phyloP scores from a whole-genome alignment of 768 basidiomycete species.

The Pleurotus giganteus region DNA sequence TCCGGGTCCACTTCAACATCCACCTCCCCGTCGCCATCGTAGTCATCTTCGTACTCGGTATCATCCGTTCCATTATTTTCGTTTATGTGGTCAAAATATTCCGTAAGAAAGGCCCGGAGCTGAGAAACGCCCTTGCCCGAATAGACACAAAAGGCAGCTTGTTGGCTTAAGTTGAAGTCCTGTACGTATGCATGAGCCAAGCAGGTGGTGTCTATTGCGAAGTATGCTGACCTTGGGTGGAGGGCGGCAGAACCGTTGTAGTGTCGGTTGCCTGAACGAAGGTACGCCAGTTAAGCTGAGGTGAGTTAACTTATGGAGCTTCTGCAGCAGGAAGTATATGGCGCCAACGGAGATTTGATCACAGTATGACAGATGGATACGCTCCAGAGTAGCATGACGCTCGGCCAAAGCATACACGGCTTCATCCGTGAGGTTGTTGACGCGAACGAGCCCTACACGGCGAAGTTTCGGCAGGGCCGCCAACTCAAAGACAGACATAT shows the following conservation, averaged over 20 bases:
- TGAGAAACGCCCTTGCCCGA: slow-evolving; percentile 88
- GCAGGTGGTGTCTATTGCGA: neutral
- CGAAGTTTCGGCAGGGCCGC: slow-evolving; percentile 86
- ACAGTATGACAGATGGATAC: slow-evolving; percentile 96
- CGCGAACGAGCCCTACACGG: slow-evolving; percentile 92
- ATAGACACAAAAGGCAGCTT: slow-evolving; percentile 92
- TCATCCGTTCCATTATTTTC: slow-evolving; percentile 65
- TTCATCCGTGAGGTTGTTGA: slow-evolving; percentile 90
- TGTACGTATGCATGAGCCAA: slow-evolving; percentile 27
- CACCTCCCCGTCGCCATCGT: slow-evolving; percentile 48
- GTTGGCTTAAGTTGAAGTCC: slow-evolving; percentile 92
- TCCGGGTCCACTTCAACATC: slow-evolving; percentile 35
- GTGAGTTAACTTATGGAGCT: slow-evolving; percentile 89
- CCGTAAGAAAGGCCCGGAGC: slow-evolving; percentile 75
- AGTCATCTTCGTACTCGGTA: slow-evolving; percentile 66
- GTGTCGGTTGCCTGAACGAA: slow-evolving; percentile 79
- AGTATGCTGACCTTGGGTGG: slow-evolving; percentile 68
- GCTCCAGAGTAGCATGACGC: slow-evolving; percentile 83
- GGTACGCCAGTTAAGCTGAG: slow-evolving; percentile 97
- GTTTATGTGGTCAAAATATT: slow-evolving; percentile 71
- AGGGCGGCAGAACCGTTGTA: slow-evolving; percentile 87
- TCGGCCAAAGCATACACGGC: slow-evolving; percentile 88
- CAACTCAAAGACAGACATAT: slow-evolving; percentile 92
- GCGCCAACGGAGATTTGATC: slow-evolving; percentile 92
- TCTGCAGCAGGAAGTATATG: slow-evolving; percentile 85